phyloP scores from a whole-genome alignment of 148 eudicot genomes.

The Fagopyrum tataricum region DNA sequence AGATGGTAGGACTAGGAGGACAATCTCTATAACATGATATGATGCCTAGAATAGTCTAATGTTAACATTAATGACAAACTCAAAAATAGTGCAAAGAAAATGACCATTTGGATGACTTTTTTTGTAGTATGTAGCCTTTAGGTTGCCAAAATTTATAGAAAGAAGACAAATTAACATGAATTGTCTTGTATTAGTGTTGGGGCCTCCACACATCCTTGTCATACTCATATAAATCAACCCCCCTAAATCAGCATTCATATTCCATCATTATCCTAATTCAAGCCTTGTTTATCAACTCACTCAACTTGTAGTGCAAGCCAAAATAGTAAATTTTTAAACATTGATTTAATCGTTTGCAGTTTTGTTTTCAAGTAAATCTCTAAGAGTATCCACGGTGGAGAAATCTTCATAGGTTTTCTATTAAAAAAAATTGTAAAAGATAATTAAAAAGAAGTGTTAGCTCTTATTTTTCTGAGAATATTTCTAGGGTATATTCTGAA shows the following conservation, averaged over 20 bases:
- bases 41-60: neutral
- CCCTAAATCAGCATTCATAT: neutral
- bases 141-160: neutral
- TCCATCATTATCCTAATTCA: neutral
- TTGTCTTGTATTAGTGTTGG: neutral
- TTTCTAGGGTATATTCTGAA: no score
- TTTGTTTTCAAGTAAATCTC: neutral
- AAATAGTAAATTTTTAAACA: neutral
- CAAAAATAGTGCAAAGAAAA: neutral
- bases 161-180: neutral
- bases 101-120: neutral
- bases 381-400: no score
- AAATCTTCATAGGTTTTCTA: no score
- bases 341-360: neutral
- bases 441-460: no score
- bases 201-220: neutral
- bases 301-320: neutral
- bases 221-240: neutral
- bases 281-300: neutral
- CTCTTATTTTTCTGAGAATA: no score
- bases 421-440: no score
- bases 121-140: neutral
- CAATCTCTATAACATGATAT: neutral
- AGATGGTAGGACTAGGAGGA: neutral
- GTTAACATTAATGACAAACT: neutral